Evolutionary conservation across 768 basidiomycete species (phyloP).

Genomic region (Filobasidium wieringae): DNA sequence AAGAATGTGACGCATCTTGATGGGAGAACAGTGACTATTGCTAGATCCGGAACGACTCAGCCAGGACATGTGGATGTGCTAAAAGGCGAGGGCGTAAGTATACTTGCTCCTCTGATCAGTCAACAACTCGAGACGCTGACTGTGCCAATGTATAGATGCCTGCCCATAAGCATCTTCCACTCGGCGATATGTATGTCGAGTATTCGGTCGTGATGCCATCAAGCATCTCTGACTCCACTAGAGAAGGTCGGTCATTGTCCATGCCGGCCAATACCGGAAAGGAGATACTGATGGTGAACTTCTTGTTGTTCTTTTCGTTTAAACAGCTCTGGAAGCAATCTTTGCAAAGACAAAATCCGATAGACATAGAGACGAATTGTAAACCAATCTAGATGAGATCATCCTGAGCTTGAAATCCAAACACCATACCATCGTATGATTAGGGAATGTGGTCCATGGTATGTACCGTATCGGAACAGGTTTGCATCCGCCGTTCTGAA

Average conservation of each 20-base stretch:
- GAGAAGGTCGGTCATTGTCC: slow-evolving; percentile 54
- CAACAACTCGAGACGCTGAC: slow-evolving; percentile 3
- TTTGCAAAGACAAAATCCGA: neutral
- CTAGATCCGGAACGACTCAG: slow-evolving; percentile 73
- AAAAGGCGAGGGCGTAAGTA: slow-evolving; percentile 72
- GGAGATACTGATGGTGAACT: neutral
- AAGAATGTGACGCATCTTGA: slow-evolving; percentile 84
- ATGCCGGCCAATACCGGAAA: neutral
- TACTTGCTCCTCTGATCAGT: slow-evolving; percentile 23
- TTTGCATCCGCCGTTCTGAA: neutral
- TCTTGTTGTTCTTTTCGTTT: neutral
- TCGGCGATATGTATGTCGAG: slow-evolving; percentile 79
- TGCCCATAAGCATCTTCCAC: slow-evolving; percentile 27
- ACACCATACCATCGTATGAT: too few species aligned
- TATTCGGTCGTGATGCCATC: slow-evolving; percentile 83
- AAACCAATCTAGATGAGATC: neutral
- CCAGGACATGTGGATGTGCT: slow-evolving; percentile 66
- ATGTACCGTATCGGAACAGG: too few species aligned
- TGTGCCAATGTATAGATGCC: slow-evolving; percentile 32
- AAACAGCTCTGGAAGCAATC: slow-evolving; percentile 4
- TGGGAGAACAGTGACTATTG: slow-evolving; percentile 61
- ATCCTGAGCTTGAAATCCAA: neutral
- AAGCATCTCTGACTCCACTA: slow-evolving; percentile 54
- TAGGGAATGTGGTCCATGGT: too few species aligned
- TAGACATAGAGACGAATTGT: slow-evolving; percentile 2